A percentile compares a stretch with the other conserved stretches of the same genome.
These are phyloP conservation scores for Zanthoxylum bungeanum DNA, from an alignment of 345 rosid genomes.

Conservation along the genomic window DNA sequence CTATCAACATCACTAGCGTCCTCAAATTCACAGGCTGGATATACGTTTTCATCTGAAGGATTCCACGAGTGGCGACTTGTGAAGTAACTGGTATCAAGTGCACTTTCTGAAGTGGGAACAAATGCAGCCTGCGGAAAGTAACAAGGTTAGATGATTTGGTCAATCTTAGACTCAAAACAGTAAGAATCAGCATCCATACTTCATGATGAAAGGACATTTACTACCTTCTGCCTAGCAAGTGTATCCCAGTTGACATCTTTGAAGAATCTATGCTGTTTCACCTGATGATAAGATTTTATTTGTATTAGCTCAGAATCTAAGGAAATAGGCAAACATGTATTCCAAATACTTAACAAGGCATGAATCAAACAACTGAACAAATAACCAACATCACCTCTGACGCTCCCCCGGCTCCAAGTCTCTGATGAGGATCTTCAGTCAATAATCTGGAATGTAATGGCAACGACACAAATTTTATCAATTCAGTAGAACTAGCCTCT, in stretches of 20 bases:
- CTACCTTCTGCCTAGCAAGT: constrained; percentile 93
- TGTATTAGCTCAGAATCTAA: constrained; percentile 12
- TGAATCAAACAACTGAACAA: constrained; percentile 3
- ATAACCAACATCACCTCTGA: constrained; percentile 60
- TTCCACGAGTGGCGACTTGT: constrained; percentile 96
- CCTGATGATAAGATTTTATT: constrained; percentile 43
- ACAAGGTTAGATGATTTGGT: constrained; percentile 13
- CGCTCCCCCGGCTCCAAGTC: constrained; percentile 98
- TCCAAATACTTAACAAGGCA: neutral
- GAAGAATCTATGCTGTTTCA: constrained; percentile 87
- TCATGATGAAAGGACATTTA: constrained; percentile 3
- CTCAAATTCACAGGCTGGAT: constrained; percentile 67
- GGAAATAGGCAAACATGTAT: neutral
- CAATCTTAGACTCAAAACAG: neutral
- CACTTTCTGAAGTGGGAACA: constrained; percentile 93
- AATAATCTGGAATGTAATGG: constrained; percentile 53
- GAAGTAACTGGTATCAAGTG: constrained; percentile 94
- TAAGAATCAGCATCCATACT: neutral
- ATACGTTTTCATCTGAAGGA: constrained; percentile 58
- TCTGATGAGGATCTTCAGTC: constrained; percentile 95
- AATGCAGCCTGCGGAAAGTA: constrained; percentile 74
- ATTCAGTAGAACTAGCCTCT: neutral
- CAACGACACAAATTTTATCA: constrained; percentile 6
- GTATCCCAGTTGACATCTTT: constrained; percentile 97
- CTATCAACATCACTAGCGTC: constrained; percentile 94